phyloP scores from a whole-genome alignment of 2,329 filamentous ascomycete genomes.

The Tolypocladium inflatum region DNA sequence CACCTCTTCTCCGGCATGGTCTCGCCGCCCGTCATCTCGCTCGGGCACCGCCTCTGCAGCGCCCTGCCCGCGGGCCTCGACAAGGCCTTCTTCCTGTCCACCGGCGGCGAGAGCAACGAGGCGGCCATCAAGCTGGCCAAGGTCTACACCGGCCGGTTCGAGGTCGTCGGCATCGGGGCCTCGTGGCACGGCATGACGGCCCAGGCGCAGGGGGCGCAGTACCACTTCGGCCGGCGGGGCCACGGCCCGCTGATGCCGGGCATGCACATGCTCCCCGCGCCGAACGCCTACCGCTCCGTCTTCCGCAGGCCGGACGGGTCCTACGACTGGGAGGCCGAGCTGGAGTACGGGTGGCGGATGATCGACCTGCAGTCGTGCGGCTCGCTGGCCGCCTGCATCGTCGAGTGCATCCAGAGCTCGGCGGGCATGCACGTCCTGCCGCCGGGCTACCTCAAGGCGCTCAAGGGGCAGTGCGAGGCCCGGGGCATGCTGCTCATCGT shows the following conservation, averaged over 20 bases:
- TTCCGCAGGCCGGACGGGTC: slow-evolving; percentile 49
- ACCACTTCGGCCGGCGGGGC: slow-evolving; percentile 43
- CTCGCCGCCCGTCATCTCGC: slow-evolving; percentile 44
- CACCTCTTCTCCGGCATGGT: slow-evolving; percentile 52
- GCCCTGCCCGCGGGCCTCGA: slow-evolving; percentile 40
- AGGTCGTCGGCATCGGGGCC: slow-evolving; percentile 49
- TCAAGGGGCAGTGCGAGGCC: slow-evolving; percentile 44
- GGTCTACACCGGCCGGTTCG: slow-evolving; percentile 53
- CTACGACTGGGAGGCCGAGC: slow-evolving; percentile 53
- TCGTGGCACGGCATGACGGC: slow-evolving; percentile 55
- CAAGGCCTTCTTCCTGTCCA: slow-evolving; percentile 48
- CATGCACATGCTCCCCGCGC: slow-evolving; percentile 46
- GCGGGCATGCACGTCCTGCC: slow-evolving; percentile 53
- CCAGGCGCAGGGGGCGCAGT: slow-evolving; percentile 43
- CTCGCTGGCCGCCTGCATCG: slow-evolving; percentile 52
- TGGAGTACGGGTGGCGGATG: slow-evolving; percentile 50
- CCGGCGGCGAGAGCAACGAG: slow-evolving; percentile 48
- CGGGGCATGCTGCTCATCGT: slow-evolving; percentile 51
- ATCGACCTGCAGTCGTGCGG: slow-evolving; percentile 50
- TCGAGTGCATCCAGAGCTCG: slow-evolving; percentile 51
- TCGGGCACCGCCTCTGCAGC: slow-evolving; percentile 39
- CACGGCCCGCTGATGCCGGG: slow-evolving; percentile 43
- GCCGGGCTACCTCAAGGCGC: slow-evolving; percentile 44
- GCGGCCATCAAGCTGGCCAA: slow-evolving; percentile 58
- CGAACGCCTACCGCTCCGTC: slow-evolving; percentile 50